Base-by-base conservation (phyloP, 805 yeast species). In the Debaryomyces maramus region DNA sequence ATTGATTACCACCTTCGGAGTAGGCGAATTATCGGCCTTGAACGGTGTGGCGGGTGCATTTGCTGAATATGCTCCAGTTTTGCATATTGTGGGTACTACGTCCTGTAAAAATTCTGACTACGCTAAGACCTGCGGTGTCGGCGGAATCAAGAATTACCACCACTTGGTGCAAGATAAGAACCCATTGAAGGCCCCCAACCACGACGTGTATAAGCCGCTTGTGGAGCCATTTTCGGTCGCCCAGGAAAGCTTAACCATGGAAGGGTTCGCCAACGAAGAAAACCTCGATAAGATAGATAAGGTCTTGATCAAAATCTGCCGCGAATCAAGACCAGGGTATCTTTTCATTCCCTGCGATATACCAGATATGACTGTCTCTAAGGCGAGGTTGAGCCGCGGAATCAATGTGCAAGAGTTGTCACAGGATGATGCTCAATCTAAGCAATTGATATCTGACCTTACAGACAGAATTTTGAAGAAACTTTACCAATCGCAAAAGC, bases 21-120 rank as follows among this genome's bases (percentile, higher is more conserved):
- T 88, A 13, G 97, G 97, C 41, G 96, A 88, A 59, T 72, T 88
- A 46, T 80, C 88, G 43, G 95, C 95, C 2, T 55, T 88, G 45
- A 88, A 88, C 62, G 96, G 95, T 34, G 67, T 87, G 39, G 72
- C 88, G 22, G 96, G 96, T 36, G 78, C 96, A 0, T 83, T 76
- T 65, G 85, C 95, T 23, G 97, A 88, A 63, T 77, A 72, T 50
- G 83, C 83, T 31, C 93, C 93, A 5, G 67, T 88, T 2, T 67
- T 88, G 41, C 96, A 88, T 62, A 81, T 89, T 48, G 96, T 89
- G 13, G 97, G 97, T 28, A 81, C 87, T 5, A 50, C 63, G 2
- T 48, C 63, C 13, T 44, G 53, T 7, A 47, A 46, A 33, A 61
- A 61, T 38, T 36, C 46, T 21, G 44, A 21, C n/a, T 53, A 55